Conservation (phyloP, 768 basidiomycete genomes). For the Pleurotus djamor region DNA sequence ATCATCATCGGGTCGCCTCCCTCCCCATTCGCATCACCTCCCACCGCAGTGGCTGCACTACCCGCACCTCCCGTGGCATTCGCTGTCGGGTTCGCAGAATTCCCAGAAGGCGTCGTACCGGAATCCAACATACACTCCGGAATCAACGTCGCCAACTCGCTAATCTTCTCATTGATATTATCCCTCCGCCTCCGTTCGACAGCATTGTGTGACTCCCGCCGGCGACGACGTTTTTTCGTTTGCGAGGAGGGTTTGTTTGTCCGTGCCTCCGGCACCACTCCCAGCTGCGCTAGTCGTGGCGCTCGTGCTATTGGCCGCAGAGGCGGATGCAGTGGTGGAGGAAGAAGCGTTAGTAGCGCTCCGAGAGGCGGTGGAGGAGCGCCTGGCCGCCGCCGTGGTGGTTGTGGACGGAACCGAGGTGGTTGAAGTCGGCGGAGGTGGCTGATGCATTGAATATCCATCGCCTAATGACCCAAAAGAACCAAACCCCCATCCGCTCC, state of each 20-base stretch:
- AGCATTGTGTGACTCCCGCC: slow-evolving; percentile 89
- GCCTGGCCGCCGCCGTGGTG: too few relatives aligned
- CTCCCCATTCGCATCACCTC: background rate
- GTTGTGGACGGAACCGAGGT: too few relatives aligned
- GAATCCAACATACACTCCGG: slow-evolving; percentile 82
- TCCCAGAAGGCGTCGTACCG: slow-evolving; percentile 20
- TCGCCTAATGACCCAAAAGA: too few relatives aligned
- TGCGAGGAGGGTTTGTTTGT: slow-evolving; percentile 60
- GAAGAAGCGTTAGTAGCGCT: background rate
- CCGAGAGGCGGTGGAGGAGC: background rate
- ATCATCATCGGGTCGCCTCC: background rate
- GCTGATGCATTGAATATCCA: too few relatives aligned
- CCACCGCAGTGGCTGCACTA: background rate
- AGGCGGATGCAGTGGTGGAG: background rate
- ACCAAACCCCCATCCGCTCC: too few relatives aligned
- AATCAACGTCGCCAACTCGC: slow-evolving; percentile 84
- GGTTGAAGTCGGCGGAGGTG: too few relatives aligned
- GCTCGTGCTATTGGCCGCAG: slow-evolving; percentile 1
- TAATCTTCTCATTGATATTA: slow-evolving; percentile 96
- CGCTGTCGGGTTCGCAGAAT: background rate
- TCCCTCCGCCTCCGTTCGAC: slow-evolving; percentile 86
- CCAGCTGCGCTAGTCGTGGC: background rate
- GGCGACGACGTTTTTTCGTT: slow-evolving; percentile 81
- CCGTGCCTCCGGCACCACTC: slow-evolving; percentile 12
- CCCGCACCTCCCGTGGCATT: too few relatives aligned